Evolutionary conservation across 345 rosid genomes (phyloP), one percentile per base, ranked within the genome.

Genomic region (Leavenworthia alabamica): DNA sequence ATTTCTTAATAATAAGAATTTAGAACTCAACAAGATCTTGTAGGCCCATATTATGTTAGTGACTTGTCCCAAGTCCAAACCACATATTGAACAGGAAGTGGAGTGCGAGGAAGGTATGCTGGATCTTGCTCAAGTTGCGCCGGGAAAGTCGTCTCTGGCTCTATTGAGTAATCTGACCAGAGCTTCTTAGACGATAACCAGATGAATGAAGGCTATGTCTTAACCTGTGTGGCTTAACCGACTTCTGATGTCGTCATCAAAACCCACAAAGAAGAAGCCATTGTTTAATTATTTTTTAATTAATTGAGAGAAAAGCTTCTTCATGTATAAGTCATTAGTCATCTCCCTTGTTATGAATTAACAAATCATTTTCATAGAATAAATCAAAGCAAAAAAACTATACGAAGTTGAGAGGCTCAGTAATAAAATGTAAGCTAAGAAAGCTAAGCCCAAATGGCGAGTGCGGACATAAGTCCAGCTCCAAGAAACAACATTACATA

Each of bases 251-350:
- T 80, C 52, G 75, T 66, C 66, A 80, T 88, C 39, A 84, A 78
- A 77, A 91, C 98, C 20, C 95, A 86, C 90, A 80, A 84, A 82
- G 98, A 91, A 72, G 98, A 83, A 7, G 85, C 62, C 37, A 36
- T 66, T 35, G 79, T 2, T n/a, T n/a, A n/a, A n/a, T n/a, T n/a
- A n/a, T n/a, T n/a, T n/a, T n/a, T n/a, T n/a, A n/a, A n/a, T n/a
- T n/a, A n/a, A n/a, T n/a, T n/a, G n/a, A n/a, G n/a, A n/a, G n/a
- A n/a, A n/a, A n/a, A n/a, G n/a, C n/a, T n/a, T n/a, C n/a, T n/a
- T n/a, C n/a, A n/a, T n/a, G n/a, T n/a, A 20, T 39, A n/a, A 56
- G 42, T 20, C 27, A 20, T 48, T 10, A n/a, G n/a, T n/a, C 17
- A n/a, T 22, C 14, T 27, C 17, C 14, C 29, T 43, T 43, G 44